A percentile compares a stretch with the other conserved stretches of the same genome.
phyloP scores from a whole-genome alignment of 768 basidiomycete species.

The Galerina sulciceps region DNA sequence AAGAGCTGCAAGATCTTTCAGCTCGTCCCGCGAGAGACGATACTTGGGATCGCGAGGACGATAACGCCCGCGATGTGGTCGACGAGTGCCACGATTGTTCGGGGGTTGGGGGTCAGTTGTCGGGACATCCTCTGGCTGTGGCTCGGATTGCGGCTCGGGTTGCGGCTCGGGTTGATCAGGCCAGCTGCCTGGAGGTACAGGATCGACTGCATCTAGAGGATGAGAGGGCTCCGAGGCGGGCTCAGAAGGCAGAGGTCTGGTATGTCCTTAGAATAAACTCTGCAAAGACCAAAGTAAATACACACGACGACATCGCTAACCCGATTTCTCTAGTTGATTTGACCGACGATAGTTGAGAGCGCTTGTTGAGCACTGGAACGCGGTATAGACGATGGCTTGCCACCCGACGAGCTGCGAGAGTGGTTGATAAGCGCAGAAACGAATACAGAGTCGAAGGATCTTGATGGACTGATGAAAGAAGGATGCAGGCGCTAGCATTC shows the following conservation, averaged over 20 bases:
- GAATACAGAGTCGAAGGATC: not conserved
- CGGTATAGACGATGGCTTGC: not conserved
- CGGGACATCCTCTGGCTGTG: not conserved
- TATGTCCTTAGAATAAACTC: not conserved
- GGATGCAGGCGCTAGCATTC: not conserved
- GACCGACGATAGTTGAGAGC: no score
- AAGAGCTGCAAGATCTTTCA: conserved; percentile 21
- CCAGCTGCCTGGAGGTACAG: not conserved
- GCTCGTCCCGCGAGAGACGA: conserved; percentile 25
- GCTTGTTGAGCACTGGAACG: not conserved
- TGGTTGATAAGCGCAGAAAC: not conserved
- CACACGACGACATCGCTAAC: not conserved
- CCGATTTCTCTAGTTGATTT: not conserved
- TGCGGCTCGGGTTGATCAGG: not conserved
- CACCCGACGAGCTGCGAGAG: not conserved
- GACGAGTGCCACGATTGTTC: not conserved
- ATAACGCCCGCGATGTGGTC: conserved; percentile 20
- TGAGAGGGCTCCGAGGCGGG: not conserved
- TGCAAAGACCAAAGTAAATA: not conserved
- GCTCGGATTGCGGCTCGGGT: not conserved
- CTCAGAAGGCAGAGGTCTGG: not conserved
- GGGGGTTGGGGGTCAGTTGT: not conserved
- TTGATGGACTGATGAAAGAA: not conserved
- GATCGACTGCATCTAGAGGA: not conserved
- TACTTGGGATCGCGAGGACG: conserved; percentile 17